Base-by-base conservation (phyloP, 768 basidiomycete species). In the Agaricus blazei region DNA sequence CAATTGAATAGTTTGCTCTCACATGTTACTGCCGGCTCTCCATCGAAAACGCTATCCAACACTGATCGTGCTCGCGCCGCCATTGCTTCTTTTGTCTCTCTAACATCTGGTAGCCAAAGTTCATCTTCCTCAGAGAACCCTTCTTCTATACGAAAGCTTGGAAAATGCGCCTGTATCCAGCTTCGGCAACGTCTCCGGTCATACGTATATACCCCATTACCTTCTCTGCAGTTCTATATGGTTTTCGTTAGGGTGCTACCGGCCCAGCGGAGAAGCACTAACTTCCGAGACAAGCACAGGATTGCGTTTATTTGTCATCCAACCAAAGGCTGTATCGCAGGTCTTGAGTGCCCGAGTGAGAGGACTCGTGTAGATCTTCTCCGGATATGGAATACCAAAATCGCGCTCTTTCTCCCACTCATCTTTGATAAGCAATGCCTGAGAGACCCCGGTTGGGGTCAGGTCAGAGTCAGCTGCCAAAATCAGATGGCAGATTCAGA, bases 171-270 rank as follows among this genome's bases (percentile, higher is more conserved):
- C 0, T 65, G 60, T 57, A 90, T 83, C 52, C 79, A 74, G 0
- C 78, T 72, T 31, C 68, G 72, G 2, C 75, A 71, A 19, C 73
- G 72, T 12, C 88, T 79, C 59, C 79, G 77, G 66, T 91, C 88
- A 62, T 87, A 89, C 0, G 87, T 88, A 56, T 89, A 87, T 1
- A 80, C 75, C 0, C 87, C 82, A 56, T 81, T 79, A 57, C 75
- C 75, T 65, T 91, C 89, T 29, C 88, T 80, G 47, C 81, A 78
- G 57, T 85, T 77, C 89, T 90, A 54, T 7, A 44, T 12, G 41
- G 43, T 24, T 26, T 29, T 7, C 12, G 56, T 38, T 9, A 47
- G 36, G 23, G 19, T 27, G 40, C 41, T 8, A 42, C 40, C n/a
- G 2, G 15, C 15, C 36, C n/a, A 44, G 14, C 34, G 40, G 15